Conservation (phyloP, 306 rosid genomes). For the Gastrolobium villosum region DNA sequence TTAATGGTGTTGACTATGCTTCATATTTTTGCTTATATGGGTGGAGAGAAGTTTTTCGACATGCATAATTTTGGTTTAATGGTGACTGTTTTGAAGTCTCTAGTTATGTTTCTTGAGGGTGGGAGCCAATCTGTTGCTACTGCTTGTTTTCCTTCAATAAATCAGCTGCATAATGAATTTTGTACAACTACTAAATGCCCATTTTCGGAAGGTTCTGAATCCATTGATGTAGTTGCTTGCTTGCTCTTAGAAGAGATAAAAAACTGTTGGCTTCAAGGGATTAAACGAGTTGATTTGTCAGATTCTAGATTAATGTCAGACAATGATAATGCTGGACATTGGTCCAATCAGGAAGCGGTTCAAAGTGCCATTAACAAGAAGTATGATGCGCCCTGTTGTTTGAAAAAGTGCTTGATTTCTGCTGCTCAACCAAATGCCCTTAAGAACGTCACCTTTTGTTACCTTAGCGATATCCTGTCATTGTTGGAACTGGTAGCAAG, state of each 20-base stretch:
- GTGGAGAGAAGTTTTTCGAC: slow-evolving; percentile 67
- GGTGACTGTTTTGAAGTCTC: slow-evolving; percentile 72
- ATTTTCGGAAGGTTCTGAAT: slow-evolving; percentile 64
- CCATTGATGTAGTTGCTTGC: slow-evolving; percentile 61
- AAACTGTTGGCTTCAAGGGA: slow-evolving; percentile 43
- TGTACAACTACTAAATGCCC: slow-evolving; percentile 64
- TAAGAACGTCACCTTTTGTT: slow-evolving; percentile 47
- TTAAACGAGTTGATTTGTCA: slow-evolving; percentile 42
- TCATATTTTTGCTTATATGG: slow-evolving; percentile 79
- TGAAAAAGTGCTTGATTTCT: slow-evolving; percentile 50
- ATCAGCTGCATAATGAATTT: slow-evolving; percentile 54
- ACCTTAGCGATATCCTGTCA: slow-evolving; percentile 68
- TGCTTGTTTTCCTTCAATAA: slow-evolving; percentile 54
- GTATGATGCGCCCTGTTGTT: slow-evolving; percentile 53
- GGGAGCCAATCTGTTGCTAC: slow-evolving; percentile 48
- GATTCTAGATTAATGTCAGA: slow-evolving; percentile 45
- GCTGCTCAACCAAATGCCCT: slow-evolving; percentile 47
- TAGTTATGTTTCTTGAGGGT: slow-evolving; percentile 72
- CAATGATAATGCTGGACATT: slow-evolving; percentile 41
- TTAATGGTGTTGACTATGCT: slow-evolving; percentile 68
- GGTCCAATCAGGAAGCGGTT: slow-evolving; percentile 40
- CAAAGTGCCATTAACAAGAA: slow-evolving; percentile 39
- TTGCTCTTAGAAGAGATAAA: slow-evolving; percentile 69
- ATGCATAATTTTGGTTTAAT: slow-evolving; percentile 50
- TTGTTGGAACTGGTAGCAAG: slow-evolving; percentile 83